Evolutionary conservation across 768 basidiomycete genomes (phyloP).

Genomic region (Calocybe gangraenosa): DNA sequence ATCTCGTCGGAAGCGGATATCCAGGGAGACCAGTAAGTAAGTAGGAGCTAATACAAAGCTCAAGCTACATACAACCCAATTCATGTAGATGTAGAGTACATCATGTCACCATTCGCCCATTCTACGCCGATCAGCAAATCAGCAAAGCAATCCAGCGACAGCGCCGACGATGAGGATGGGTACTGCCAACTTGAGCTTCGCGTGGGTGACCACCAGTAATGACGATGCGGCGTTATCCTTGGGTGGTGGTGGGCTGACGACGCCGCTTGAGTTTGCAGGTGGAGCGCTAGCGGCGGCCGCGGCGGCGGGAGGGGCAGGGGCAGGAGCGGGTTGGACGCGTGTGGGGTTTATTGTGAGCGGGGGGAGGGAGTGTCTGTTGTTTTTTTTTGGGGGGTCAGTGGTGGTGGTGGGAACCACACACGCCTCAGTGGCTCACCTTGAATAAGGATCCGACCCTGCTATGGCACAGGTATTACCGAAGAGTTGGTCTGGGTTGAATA

Average conservation of each 20-base stretch:
- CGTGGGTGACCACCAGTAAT: no score
- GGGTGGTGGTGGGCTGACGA: not conserved
- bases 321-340: slow-evolving; percentile 5
- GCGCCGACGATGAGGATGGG: no score
- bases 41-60: no score
- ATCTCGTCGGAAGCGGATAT: no score
- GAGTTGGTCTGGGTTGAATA: slow-evolving; percentile 21
- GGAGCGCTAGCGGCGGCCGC: not conserved
- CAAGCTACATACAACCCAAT: no score
- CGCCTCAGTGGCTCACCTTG: slow-evolving; percentile 10
- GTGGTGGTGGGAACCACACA: not conserved
- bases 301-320: not conserved
- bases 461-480: slow-evolving; percentile 25
- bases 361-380: slow-evolving; percentile 10
- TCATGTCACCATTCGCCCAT: not conserved
- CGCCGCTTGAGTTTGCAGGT: not conserved
- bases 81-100: no score
- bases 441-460: slow-evolving; percentile 5
- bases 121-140: not conserved
- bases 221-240: not conserved
- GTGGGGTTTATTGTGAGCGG: slow-evolving; percentile 8
- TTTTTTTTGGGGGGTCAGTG: not conserved
- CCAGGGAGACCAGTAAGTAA: no score
- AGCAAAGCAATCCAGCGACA: not conserved
- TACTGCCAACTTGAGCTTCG: no score